phyloP scores from a whole-genome alignment of 129 eudicot species.

The Artemisia argyi region DNA sequence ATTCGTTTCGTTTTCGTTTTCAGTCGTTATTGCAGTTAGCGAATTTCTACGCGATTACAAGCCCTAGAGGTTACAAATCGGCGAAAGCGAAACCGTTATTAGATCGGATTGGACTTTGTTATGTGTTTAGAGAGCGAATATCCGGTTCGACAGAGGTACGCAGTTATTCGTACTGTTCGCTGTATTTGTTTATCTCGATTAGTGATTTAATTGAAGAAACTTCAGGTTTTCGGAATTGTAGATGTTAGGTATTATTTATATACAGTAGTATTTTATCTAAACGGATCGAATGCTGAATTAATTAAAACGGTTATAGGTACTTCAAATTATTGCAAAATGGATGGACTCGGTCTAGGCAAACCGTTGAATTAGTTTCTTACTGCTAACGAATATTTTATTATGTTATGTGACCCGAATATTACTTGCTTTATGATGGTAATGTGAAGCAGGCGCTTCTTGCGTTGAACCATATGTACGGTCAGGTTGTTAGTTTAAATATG shows the following conservation, averaged over 20 bases:
- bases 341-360: background rate
- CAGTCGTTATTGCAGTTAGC: constrained; percentile 85
- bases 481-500: background rate
- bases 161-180: background rate
- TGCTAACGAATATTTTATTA: background rate
- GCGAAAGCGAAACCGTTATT: constrained; percentile 49
- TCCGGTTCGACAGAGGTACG: constrained; percentile 63
- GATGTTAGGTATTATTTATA: too few relatives aligned
- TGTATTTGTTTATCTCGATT: too few relatives aligned
- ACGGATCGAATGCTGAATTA: constrained; percentile 12
- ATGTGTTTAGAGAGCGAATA: constrained; percentile 46
- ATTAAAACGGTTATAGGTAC: too few relatives aligned
- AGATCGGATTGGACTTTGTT: constrained; percentile 79
- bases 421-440: background rate
- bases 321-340: too few relatives aligned
- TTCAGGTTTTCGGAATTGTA: too few relatives aligned
- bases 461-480: constrained; percentile 2
- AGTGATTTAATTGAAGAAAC: too few relatives aligned
- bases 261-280: too few relatives aligned
- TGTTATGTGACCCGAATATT: constrained; percentile 1
- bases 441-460: constrained; percentile 23
- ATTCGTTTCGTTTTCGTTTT: constrained; percentile 7
- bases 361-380: background rate
- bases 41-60: constrained; percentile 74
- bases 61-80: constrained; percentile 33